Base-by-base conservation (phyloP, 1,139 yeast species). In the Debaryomycetaceae sp. region DNA sequence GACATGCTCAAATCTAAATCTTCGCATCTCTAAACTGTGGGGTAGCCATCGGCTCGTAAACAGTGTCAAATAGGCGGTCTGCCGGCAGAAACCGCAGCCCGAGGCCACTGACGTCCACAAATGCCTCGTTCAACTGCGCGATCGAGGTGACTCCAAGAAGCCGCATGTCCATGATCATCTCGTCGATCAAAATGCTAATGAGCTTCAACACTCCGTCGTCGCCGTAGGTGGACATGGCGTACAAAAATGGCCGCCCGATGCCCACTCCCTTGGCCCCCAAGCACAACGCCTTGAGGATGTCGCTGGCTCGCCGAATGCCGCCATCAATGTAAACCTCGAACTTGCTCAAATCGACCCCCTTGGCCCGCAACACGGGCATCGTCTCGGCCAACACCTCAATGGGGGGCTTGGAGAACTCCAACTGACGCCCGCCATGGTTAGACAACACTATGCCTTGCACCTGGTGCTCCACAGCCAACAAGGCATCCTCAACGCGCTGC, bases 241-340 rank as follows among this genome's bases (percentile, higher is more conserved):
- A 69, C 29, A 68, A 49, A 38, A 69, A 71, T 1, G 76, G 65
- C 37, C 77, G 51, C 8, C 77, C 77, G 17, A 72, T 48, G 3
- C 78, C 78, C 9, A 72, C 74, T 9, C 73, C 78, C 31, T 59
- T 70, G n/a, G 78, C 78, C 4, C 79, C 79, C 9, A 73, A 56
- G 32, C 78, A 72, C 11, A 73, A 46, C 0, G 78, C 78, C 40
- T 73, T 73, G 33, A 72, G 45, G 3, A 73, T 58, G 45, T 73
- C 79, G 9, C 75, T 65, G 6, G 77, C 79, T 40, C 78, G 55
- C 36, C 71, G 56, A 29, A 73, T 59, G n/a, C 79, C 79, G 13
- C 78, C 78, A 47, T 73, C 79, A 12, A 73, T 49, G 41, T 58
- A 72, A 10, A 73, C 52, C 33, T 71, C 73, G 5, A 67, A 48